A percentile compares a stretch with the other conserved stretches of the same genome.
phyloP scores from a whole-genome alignment of 148 eudicot species.

The Polygonum aviculare region DNA sequence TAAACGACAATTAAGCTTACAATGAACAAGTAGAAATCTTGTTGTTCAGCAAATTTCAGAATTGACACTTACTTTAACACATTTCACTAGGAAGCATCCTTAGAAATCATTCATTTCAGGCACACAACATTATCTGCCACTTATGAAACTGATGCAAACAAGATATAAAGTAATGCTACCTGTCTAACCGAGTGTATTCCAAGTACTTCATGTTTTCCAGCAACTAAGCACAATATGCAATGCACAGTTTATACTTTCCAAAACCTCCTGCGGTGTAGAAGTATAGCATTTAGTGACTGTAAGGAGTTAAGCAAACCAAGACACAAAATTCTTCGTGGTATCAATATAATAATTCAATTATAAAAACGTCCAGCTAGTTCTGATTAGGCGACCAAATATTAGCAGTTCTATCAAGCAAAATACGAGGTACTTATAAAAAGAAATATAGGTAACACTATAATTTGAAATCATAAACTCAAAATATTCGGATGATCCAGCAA shows the following conservation, averaged over 20 bases:
- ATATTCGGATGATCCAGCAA: too few relatives aligned
- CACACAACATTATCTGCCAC: background rate
- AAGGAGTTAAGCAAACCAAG: background rate
- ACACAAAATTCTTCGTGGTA: background rate
- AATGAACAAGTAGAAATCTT: background rate
- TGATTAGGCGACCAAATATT: too few relatives aligned
- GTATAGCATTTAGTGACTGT: background rate
- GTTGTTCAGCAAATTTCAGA: background rate
- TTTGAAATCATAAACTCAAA: too few relatives aligned
- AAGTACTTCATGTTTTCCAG: slow-evolving; percentile 65
- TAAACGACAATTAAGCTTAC: background rate
- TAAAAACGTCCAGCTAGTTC: too few relatives aligned
- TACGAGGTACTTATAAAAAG: too few relatives aligned
- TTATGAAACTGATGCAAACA: background rate
- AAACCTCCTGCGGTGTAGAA: background rate
- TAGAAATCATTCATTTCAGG: background rate
- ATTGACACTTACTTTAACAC: background rate
- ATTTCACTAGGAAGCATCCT: background rate
- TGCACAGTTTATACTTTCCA: slow-evolving; percentile 4
- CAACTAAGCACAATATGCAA: background rate
- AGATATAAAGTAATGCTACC: slow-evolving; percentile 28
- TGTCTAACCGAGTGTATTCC: slow-evolving; percentile 86
- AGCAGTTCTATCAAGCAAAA: too few relatives aligned
- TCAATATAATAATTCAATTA: too few relatives aligned
- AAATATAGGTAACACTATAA: too few relatives aligned